Percentiles rank a stretch among this genome's conserved stretches.
Conservation (phyloP, 2,329 filamentous ascomycete genomes). For the Ceratocystis alfenasii region DNA sequence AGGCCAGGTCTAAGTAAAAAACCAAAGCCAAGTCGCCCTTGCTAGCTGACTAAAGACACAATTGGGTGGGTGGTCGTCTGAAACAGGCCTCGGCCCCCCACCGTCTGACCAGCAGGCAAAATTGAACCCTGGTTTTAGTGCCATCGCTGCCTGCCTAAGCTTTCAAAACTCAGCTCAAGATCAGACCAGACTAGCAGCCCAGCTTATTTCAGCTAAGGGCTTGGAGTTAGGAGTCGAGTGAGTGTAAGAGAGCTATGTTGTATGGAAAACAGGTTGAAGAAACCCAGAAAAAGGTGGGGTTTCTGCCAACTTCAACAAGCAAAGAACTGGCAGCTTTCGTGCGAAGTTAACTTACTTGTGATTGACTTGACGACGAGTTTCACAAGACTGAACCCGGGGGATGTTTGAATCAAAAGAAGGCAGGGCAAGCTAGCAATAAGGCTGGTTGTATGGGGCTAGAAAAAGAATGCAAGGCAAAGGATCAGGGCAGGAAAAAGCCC, state of each 20-base stretch:
- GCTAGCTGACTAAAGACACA: no score
- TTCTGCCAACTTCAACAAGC: neutral
- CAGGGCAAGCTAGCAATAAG: neutral
- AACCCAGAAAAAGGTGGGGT: neutral
- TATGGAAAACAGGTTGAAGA: neutral
- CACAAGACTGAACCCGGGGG: neutral
- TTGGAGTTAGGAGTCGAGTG: neutral
- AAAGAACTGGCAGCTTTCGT: no score
- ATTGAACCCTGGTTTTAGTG: neutral
- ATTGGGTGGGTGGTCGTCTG: neutral
- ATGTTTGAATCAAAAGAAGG: neutral
- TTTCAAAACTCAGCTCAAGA: conserved; percentile 2
- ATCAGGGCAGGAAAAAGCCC: neutral
- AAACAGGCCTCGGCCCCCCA: neutral
- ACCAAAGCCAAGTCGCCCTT: no score
- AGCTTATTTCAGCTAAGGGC: neutral
- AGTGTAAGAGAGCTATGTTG: no score
- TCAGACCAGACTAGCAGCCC: neutral
- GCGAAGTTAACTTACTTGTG: no score
- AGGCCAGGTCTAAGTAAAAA: no score
- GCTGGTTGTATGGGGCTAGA: neutral
- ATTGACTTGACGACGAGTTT: no score
- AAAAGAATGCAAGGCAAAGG: neutral
- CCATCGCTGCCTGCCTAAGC: neutral
- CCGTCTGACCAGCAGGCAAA: neutral